phyloP scores from a whole-genome alignment of 805 yeast species.

The Candida mattraensis region DNA sequence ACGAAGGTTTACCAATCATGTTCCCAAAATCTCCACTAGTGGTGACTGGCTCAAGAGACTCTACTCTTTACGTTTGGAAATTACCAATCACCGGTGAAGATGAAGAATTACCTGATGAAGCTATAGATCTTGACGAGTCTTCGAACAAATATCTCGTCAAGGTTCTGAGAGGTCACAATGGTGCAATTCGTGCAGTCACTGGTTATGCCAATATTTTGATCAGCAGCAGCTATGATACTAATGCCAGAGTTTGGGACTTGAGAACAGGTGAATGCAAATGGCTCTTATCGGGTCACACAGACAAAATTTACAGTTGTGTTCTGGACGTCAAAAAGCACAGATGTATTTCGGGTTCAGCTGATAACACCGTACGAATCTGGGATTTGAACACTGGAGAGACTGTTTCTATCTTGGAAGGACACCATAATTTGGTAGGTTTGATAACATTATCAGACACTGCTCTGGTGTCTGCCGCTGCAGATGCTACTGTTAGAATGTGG shows the following conservation, averaged over 20 bases:
- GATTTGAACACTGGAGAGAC: conserved; percentile 75
- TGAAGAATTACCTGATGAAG: conserved; percentile 38
- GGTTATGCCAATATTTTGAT: conserved; percentile 83
- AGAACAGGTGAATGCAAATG: conserved; percentile 69
- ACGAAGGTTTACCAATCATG: conserved; percentile 53
- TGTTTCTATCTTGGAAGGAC: conserved; percentile 75
- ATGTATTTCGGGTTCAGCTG: conserved; percentile 91
- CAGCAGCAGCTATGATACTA: conserved; percentile 88
- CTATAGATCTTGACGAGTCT: conserved; percentile 38
- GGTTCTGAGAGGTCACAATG: conserved; percentile 72
- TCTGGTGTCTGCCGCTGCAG: conserved; percentile 94
- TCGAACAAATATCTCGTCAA: conserved; percentile 66
- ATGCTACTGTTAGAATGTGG: conserved; percentile 90
- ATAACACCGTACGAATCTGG: conserved; percentile 87
- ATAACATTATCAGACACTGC: conserved; percentile 73
- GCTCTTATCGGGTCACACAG: conserved; percentile 79
- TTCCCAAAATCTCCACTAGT: conserved; percentile 68
- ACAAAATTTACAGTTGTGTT: conserved; percentile 85
- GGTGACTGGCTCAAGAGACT: conserved; percentile 86
- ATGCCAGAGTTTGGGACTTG: conserved; percentile 91
- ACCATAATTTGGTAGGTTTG: conserved; percentile 85
- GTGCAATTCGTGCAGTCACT: conserved; percentile 81
- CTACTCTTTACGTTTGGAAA: conserved; percentile 72
- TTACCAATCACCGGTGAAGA: conserved; percentile 52
- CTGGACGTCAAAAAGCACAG: conserved; percentile 72